phyloP scores from a whole-genome alignment of 345 rosid species.

The Dipteronia sinensis region DNA sequence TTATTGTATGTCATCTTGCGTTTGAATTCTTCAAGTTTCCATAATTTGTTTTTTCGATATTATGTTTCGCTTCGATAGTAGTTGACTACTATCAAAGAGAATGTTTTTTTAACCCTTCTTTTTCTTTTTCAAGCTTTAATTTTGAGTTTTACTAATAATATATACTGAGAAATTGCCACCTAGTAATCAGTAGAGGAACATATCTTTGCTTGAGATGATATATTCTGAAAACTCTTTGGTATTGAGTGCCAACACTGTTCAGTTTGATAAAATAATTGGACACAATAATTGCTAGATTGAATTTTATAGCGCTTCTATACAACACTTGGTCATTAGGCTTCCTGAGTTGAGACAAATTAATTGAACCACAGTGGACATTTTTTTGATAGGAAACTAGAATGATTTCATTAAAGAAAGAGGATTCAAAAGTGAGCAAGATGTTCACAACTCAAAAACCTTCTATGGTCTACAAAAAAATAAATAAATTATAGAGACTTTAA shows the following conservation, averaged over 20 bases:
- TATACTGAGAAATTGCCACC: not conserved
- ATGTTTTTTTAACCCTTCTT: not conserved
- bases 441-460: too few species aligned
- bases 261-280: not conserved
- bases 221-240: not conserved
- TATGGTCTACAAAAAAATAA: too few species aligned
- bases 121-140: not conserved
- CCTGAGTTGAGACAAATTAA: not conserved
- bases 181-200: too few species aligned
- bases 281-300: not conserved
- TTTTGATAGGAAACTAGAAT: too few species aligned
- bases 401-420: too few species aligned
- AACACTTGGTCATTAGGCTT: not conserved
- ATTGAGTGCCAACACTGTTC: not conserved
- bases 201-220: slow-evolving; percentile 2
- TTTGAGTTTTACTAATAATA: not conserved
- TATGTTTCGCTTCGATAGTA: not conserved
- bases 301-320: not conserved
- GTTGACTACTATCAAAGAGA: not conserved
- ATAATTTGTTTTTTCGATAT: not conserved
- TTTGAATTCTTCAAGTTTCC: slow-evolving; percentile 4
- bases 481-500: too few species aligned
- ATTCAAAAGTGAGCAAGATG: too few species aligned
- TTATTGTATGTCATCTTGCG: slow-evolving; percentile 64
- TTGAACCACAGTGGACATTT: not conserved